A percentile compares a stretch with the other conserved stretches of the same genome.
These are phyloP conservation scores for Geotrichum histeridarum DNA, from an alignment of 1,139 yeast genomes.

Conservation along the genomic window DNA sequence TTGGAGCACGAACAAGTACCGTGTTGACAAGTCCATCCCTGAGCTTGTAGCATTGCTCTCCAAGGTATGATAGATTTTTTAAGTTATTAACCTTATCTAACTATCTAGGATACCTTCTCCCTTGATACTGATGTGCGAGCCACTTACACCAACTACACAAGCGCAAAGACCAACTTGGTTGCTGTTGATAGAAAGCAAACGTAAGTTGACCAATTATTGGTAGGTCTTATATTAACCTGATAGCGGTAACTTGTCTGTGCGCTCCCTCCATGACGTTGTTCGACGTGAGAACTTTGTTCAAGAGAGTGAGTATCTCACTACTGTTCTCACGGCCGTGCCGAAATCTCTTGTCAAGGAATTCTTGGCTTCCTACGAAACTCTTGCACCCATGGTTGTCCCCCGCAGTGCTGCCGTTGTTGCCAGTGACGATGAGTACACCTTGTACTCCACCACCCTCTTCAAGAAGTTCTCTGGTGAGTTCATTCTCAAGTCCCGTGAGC, in stretches of 20 bases:
- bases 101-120: slow-evolving; percentile 58
- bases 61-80: slow-evolving; percentile 27
- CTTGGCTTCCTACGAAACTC: slow-evolving; percentile 64
- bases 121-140: slow-evolving; percentile 78
- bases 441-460: slow-evolving; percentile 79
- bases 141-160: slow-evolving; percentile 63
- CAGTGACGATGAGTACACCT: slow-evolving; percentile 64
- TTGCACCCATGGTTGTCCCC: slow-evolving; percentile 81
- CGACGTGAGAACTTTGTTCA: slow-evolving; percentile 78
- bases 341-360: slow-evolving; percentile 56
- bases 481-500: slow-evolving; percentile 67
- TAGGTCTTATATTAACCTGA: not conserved
- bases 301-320: slow-evolving; percentile 78
- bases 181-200: slow-evolving; percentile 90
- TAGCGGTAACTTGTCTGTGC: slow-evolving; percentile 80
- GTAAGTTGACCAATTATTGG: slow-evolving; percentile 17
- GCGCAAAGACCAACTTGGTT: slow-evolving; percentile 75
- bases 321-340: slow-evolving; percentile 84
- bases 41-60: slow-evolving; percentile 68
- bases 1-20: slow-evolving; percentile 85
- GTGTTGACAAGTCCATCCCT: slow-evolving; percentile 76
- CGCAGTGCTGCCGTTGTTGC: slow-evolving; percentile 71
- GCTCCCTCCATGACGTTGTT: slow-evolving; percentile 85
- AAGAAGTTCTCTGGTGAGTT: slow-evolving; percentile 73
- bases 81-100: not conserved